phyloP scores from a whole-genome alignment of 371 early-diverging fungal genomes.

The Vairimorpha apis region DNA sequence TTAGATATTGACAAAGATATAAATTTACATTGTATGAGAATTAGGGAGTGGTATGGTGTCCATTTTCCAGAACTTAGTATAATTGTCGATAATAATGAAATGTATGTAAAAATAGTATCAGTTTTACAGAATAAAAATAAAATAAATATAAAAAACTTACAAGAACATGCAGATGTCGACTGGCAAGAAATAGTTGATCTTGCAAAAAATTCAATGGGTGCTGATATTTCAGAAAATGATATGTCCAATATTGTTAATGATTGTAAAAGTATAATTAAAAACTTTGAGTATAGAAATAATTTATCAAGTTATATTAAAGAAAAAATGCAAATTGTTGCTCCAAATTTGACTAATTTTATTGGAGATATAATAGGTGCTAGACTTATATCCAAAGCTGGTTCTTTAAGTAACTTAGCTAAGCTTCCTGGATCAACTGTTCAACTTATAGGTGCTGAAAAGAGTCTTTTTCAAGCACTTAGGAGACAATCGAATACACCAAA shows the following conservation, averaged over 20 bases:
- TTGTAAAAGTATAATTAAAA: slow-evolving; percentile 73
- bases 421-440: slow-evolving; percentile 85
- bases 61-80: slow-evolving; percentile 81
- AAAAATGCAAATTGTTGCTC: slow-evolving; percentile 80
- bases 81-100: slow-evolving; percentile 70
- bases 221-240: slow-evolving; percentile 79
- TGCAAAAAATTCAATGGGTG: slow-evolving; percentile 83
- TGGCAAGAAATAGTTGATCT: slow-evolving; percentile 67
- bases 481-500: slow-evolving; percentile 86
- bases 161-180: not conserved
- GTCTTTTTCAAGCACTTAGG: slow-evolving; percentile 84
- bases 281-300: slow-evolving; percentile 75
- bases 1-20: slow-evolving; percentile 87
- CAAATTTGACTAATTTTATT: slow-evolving; percentile 78
- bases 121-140: slow-evolving; percentile 50
- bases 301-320: slow-evolving; percentile 77
- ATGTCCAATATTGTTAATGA: slow-evolving; percentile 72
- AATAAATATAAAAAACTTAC: not conserved
- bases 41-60: slow-evolving; percentile 84
- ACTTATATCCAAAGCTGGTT: slow-evolving; percentile 80
- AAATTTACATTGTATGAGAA: slow-evolving; percentile 87
- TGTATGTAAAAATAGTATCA: slow-evolving; percentile 68
- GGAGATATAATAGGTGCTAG: slow-evolving; percentile 83
- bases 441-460: slow-evolving; percentile 93
- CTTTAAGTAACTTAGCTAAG: slow-evolving; percentile 78